Evolutionary conservation across 139 green algal species (phyloP).

Genomic region (Coelastrella sp.): DNA sequence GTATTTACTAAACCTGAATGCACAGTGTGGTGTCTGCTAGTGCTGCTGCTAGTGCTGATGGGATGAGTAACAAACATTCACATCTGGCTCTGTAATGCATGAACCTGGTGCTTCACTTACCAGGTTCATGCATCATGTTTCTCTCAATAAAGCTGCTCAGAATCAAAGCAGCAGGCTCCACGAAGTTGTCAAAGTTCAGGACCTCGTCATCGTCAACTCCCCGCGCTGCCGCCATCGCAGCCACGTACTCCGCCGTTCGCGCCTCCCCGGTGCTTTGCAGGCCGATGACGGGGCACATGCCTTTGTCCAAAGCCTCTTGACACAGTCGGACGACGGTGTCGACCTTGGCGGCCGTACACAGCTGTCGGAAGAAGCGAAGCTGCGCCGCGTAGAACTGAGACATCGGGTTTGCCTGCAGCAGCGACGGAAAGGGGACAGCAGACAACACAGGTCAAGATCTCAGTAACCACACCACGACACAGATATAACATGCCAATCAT

Average conservation of each 20-base stretch:
- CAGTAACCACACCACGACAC: too few species aligned
- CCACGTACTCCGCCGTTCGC: constrained; percentile 71
- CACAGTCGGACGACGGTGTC: constrained; percentile 49
- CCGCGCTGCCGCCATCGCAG: background rate
- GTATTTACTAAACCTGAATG: too few species aligned
- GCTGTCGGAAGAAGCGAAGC: constrained; percentile 84
- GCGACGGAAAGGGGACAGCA: background rate
- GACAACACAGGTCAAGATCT: too few species aligned
- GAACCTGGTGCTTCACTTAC: too few species aligned
- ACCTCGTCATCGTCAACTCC: constrained; percentile 29
- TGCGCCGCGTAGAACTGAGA: constrained; percentile 68
- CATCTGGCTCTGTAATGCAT: background rate
- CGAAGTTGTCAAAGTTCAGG: constrained; percentile 64
- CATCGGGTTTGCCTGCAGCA: background rate
- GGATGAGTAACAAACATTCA: too few species aligned
- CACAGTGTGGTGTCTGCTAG: too few species aligned
- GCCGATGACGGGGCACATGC: constrained; percentile 77
- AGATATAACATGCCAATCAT: too few species aligned
- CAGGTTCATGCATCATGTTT: constrained; percentile 6
- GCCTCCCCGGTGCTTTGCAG: constrained; percentile 77
- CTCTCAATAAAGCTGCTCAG: constrained; percentile 57
- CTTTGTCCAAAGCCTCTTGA: constrained; percentile 61
- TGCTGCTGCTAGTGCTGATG: too few species aligned
- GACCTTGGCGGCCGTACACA: constrained; percentile 85
- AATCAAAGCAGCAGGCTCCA: constrained; percentile 59